phyloP scores from a whole-genome alignment of 176 grass and related monocot genomes.

The Zoysia pacifica region DNA sequence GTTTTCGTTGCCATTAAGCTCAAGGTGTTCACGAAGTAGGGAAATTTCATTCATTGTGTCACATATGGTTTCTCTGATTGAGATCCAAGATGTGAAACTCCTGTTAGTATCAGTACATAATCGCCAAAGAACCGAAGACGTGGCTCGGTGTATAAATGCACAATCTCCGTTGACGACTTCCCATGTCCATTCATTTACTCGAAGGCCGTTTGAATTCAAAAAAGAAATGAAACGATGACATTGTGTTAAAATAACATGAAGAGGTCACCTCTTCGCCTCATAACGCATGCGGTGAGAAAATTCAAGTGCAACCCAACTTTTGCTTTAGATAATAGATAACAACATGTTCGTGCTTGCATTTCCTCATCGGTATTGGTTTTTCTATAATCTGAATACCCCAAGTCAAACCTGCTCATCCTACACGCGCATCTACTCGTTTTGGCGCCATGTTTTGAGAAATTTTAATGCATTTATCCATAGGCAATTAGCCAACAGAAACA shows the following conservation, averaged over 20 bases:
- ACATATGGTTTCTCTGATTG: not conserved
- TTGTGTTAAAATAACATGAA: too few relatives aligned
- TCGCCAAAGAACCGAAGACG: not conserved
- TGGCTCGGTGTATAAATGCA: not conserved
- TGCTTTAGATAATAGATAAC: too few relatives aligned
- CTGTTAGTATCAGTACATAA: too few relatives aligned
- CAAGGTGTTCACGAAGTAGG: not conserved
- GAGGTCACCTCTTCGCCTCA: not conserved
- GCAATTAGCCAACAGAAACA: not conserved
- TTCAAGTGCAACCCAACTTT: not conserved
- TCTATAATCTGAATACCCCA: not conserved
- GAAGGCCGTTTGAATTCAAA: too few relatives aligned
- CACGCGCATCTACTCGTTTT: not conserved
- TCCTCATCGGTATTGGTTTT: not conserved
- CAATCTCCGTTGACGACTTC: not conserved
- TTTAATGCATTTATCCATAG: not conserved
- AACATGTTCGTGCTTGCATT: not conserved
- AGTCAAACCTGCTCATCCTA: not conserved
- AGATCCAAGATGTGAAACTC: not conserved
- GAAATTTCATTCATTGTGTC: not conserved
- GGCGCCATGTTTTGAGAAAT: not conserved
- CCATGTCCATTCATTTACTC: not conserved
- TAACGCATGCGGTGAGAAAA: not conserved
- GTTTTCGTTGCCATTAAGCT: not conserved
- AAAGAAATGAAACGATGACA: too few relatives aligned